Conservation (phyloP, 208 protist species). For the Trypanosoma boissoni region DNA sequence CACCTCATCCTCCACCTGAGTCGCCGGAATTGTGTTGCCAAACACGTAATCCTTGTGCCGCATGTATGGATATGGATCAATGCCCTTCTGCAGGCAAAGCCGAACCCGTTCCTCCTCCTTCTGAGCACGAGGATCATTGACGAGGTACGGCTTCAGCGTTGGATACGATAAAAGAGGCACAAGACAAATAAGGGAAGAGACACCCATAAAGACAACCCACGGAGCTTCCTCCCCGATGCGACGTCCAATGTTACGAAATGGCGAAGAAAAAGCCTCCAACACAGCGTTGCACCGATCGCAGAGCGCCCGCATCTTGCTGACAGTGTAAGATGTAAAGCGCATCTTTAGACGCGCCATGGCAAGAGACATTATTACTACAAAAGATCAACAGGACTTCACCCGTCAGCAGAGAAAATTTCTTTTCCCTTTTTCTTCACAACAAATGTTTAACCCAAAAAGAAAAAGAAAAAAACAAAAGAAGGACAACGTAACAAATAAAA, state of each 20-base stretch:
- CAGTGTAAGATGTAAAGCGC: conserved; percentile 51
- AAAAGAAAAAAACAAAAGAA: conserved; percentile 1
- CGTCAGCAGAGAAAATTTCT: no score
- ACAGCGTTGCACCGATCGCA: conserved; percentile 64
- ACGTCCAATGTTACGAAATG: conserved; percentile 34
- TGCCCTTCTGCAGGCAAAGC: conserved; percentile 87
- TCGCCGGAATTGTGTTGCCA: conserved; percentile 51
- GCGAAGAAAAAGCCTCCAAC: conserved; percentile 31
- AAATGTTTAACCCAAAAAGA: not conserved
- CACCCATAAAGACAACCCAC: conserved; percentile 63
- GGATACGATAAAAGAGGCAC: conserved; percentile 66
- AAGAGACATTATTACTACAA: conserved; percentile 72
- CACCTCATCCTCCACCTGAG: conserved; percentile 35
- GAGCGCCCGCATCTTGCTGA: conserved; percentile 54
- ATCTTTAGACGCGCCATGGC: conserved; percentile 78
- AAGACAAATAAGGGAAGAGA: conserved; percentile 37
- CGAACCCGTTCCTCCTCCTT: conserved; percentile 86
- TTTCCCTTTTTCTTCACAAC: not conserved
- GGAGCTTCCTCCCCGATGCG: conserved; percentile 68
- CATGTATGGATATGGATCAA: conserved; percentile 90
- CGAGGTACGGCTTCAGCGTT: conserved; percentile 56
- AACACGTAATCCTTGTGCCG: conserved; percentile 78
- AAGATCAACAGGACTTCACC: no score
- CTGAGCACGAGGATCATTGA: conserved; percentile 35
- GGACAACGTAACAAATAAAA: not conserved